phyloP scores from a whole-genome alignment of 768 basidiomycete genomes.

The Tricholomella constricta region DNA sequence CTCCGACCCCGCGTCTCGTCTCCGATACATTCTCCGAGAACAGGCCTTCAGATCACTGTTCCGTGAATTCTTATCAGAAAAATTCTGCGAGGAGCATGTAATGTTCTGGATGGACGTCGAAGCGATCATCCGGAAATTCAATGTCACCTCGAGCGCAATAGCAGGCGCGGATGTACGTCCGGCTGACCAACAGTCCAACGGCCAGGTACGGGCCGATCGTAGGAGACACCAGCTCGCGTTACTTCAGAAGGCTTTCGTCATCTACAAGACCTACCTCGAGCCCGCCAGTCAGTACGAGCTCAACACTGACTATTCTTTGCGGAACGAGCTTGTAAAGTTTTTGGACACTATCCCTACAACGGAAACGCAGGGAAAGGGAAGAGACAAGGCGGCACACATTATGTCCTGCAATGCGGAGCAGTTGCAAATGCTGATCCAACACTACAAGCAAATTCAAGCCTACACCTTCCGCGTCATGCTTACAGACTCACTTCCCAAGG shows the following conservation, averaged over 20 bases:
- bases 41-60: constrained; percentile 13
- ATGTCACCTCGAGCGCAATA: constrained; percentile 16
- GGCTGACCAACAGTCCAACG: neutral
- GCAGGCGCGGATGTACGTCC: neutral
- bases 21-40: constrained; percentile 14
- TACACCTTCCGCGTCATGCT: constrained; percentile 19
- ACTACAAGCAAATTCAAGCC: constrained; percentile 13
- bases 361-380: neutral
- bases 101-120: constrained; percentile 18
- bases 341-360: constrained; percentile 8
- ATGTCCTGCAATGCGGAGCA: constrained; percentile 13
- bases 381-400: constrained; percentile 10
- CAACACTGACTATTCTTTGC: constrained; percentile 14
- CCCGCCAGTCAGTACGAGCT: constrained; percentile 15
- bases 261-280: constrained; percentile 17
- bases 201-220: constrained; percentile 10
- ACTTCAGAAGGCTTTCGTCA: constrained; percentile 9
- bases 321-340: constrained; percentile 15
- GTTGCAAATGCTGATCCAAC: constrained; percentile 8
- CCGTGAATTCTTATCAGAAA: constrained; percentile 12
- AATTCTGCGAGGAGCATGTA: constrained; percentile 18
- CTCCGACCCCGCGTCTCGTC: neutral
- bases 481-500: constrained; percentile 17
- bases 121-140: constrained; percentile 13
- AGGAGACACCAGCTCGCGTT: constrained; percentile 12